Conservation (phyloP, 225 moss, liverwort and hornwort genomes). For the Physcomitrium patens region DNA sequence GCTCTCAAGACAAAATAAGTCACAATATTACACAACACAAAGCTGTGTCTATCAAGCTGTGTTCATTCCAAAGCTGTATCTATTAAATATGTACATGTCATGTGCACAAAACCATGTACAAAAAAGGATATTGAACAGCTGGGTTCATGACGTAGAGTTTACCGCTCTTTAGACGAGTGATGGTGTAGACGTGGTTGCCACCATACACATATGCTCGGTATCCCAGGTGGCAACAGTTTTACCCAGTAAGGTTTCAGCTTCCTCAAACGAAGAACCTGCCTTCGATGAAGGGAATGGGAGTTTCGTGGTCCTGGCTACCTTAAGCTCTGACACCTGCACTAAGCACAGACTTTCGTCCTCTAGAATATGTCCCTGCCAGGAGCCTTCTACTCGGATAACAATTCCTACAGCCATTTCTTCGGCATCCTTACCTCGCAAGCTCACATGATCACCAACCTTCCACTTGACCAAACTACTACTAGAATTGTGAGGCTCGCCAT, state of each 20-base stretch:
- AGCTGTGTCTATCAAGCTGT: not conserved
- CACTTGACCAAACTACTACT: slow-evolving; percentile 45
- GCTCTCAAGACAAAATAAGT: no score
- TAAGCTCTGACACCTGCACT: slow-evolving; percentile 75
- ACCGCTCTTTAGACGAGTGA: slow-evolving; percentile 38
- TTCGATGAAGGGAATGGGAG: slow-evolving; percentile 68
- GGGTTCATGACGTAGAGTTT: slow-evolving; percentile 37
- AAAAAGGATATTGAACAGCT: slow-evolving; percentile 20
- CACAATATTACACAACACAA: no score
- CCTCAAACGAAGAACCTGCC: slow-evolving; percentile 76
- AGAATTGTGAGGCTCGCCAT: slow-evolving; percentile 46
- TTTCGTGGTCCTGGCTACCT: slow-evolving; percentile 75
- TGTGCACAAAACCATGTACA: slow-evolving; percentile 23
- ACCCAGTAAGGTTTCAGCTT: slow-evolving; percentile 74
- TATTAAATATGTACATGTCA: slow-evolving; percentile 38
- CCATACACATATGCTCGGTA: slow-evolving; percentile 56
- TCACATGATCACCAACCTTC: slow-evolving; percentile 70
- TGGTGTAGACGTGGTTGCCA: slow-evolving; percentile 29
- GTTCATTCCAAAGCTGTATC: slow-evolving; percentile 26
- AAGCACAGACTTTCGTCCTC: slow-evolving; percentile 82
- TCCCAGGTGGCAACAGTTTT: slow-evolving; percentile 76
- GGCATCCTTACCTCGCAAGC: slow-evolving; percentile 68
- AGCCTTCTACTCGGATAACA: slow-evolving; percentile 63
- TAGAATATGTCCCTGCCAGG: slow-evolving; percentile 70
- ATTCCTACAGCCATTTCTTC: slow-evolving; percentile 79